Conservation (phyloP, 495 filamentous ascomycete genomes). For the Aspergillus mulundensis region DNA sequence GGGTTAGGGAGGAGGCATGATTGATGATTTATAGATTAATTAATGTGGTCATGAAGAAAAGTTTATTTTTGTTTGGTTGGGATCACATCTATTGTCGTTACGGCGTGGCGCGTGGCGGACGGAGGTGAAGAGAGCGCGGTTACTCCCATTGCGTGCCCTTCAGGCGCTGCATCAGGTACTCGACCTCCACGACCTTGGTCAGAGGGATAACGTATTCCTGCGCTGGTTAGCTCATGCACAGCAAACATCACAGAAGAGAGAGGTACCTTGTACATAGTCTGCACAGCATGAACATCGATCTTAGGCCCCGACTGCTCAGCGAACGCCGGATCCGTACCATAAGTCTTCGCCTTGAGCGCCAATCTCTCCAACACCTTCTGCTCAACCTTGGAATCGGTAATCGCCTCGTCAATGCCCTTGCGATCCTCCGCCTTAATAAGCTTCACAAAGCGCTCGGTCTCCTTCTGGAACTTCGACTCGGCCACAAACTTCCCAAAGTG, state of each 20-base stretch:
- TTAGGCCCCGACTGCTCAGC: constrained; percentile 56
- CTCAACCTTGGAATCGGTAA: constrained; percentile 88
- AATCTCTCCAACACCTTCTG: constrained; percentile 85
- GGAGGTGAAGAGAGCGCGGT: neutral
- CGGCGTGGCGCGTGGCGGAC: constrained; percentile 11
- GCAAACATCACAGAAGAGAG: neutral
- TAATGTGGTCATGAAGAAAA: constrained; percentile 26
- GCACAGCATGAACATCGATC: constrained; percentile 90
- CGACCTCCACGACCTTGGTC: constrained; percentile 95
- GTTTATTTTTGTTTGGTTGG: constrained; percentile 12
- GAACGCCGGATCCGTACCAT: constrained; percentile 83
- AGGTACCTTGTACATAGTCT: constrained; percentile 80
- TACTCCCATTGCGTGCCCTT: constrained; percentile 63
- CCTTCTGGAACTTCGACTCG: constrained; percentile 91
- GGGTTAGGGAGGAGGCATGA: constrained; percentile 4
- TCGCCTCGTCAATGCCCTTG: constrained; percentile 77
- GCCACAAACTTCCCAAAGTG: constrained; percentile 99
- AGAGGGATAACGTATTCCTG: constrained; percentile 89
- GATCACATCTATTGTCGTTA: constrained; percentile 12
- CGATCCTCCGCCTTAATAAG: constrained; percentile 79
- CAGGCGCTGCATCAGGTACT: constrained; percentile 94
- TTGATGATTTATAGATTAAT: constrained; percentile 16
- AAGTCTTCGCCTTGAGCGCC: constrained; percentile 87
- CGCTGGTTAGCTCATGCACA: constrained; percentile 14
- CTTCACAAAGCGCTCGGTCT: constrained; percentile 71